Conservation (phyloP, 495 filamentous ascomycete genomes). For the Articulospora tetracladia region DNA sequence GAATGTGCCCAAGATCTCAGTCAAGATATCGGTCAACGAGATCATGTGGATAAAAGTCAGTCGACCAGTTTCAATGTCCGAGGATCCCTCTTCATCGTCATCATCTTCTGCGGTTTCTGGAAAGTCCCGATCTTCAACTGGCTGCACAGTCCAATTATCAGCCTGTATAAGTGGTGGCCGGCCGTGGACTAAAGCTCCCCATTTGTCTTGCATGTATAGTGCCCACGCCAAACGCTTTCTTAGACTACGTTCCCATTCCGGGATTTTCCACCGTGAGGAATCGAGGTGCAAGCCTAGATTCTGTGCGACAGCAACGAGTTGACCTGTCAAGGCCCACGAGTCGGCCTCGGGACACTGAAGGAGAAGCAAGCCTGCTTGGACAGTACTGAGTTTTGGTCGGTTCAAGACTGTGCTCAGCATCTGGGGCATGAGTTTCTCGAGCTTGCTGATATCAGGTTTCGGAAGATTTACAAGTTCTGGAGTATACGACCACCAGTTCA, state of each 20-base stretch:
- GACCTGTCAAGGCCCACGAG: conserved; percentile 80
- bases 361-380: conserved; percentile 88
- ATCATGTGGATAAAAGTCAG: conserved; percentile 69
- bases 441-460: conserved; percentile 66
- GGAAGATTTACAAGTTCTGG: conserved; percentile 60
- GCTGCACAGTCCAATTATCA: conserved; percentile 76
- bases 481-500: conserved; percentile 83
- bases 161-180: conserved; percentile 76
- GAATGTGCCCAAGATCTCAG: conserved; percentile 73
- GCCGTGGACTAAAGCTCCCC: conserved; percentile 79
- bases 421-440: conserved; percentile 73
- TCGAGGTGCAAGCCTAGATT: conserved; percentile 85
- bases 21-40: conserved; percentile 66
- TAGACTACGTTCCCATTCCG: conserved; percentile 77
- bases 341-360: conserved; percentile 84
- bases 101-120: conserved; percentile 55
- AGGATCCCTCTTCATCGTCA: conserved; percentile 52
- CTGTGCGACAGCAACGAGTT: conserved; percentile 75
- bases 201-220: conserved; percentile 90
- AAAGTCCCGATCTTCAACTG: conserved; percentile 66
- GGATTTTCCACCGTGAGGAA: conserved; percentile 80
- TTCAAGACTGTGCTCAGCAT: conserved; percentile 72
- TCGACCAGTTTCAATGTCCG: conserved; percentile 64
- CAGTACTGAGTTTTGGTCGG: conserved; percentile 80
- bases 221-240: conserved; percentile 86